Evolutionary conservation across 1,284 basidiomycete species (phyloP).

Genomic region (Phaffia rhodozyma): DNA sequence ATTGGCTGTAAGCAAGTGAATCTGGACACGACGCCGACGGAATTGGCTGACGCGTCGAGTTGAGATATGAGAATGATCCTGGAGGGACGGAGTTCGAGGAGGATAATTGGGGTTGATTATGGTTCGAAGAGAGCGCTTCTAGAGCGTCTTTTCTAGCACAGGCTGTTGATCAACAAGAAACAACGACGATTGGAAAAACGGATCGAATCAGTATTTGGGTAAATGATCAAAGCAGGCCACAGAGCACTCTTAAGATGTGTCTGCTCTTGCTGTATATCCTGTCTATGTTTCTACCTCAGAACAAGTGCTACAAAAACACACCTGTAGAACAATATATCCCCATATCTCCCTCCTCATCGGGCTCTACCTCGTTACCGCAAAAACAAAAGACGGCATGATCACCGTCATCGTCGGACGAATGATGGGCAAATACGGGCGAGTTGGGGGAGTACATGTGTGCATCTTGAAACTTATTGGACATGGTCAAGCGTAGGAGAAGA

Average conservation of each 20-base stretch:
- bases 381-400: constrained; percentile 15
- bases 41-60: not conserved
- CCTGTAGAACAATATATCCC: constrained; percentile 15
- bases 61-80: not conserved
- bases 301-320: not conserved
- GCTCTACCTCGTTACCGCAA: constrained; percentile 13
- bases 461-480: constrained; percentile 11
- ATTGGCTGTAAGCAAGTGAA: not conserved
- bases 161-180: not conserved
- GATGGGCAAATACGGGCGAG: not conserved
- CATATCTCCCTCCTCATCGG: constrained; percentile 2
- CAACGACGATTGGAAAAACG: not conserved
- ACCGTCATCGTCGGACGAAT: constrained; percentile 1
- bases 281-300: too few relatives aligned
- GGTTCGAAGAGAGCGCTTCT: constrained; percentile 1
- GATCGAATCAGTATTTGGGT: not conserved
- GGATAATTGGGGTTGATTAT: not conserved
- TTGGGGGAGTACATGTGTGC: not conserved
- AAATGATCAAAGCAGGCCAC: not conserved
- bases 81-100: not conserved
- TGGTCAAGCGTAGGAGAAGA: too few relatives aligned
- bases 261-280: not conserved
- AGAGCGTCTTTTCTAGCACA: constrained; percentile 17
- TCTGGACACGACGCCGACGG: not conserved
- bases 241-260: not conserved